Base-by-base conservation (phyloP, 345 rosid species). In the Melaleuca alternifolia region DNA sequence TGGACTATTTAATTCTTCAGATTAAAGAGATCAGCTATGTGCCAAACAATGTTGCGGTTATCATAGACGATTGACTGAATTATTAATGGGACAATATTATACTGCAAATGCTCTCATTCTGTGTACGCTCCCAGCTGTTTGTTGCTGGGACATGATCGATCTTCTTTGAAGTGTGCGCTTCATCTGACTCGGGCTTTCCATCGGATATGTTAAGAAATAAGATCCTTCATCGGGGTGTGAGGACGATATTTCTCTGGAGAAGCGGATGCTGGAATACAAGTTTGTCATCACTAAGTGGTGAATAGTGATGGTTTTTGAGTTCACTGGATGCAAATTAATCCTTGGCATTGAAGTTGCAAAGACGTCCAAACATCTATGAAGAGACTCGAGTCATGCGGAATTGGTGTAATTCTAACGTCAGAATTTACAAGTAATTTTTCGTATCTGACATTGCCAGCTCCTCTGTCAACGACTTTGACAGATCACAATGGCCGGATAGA, bases 1-100 rank as follows among this genome's bases (percentile, higher is more conserved):
- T 94, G 85, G 84, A 92, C 51, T 87, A 91, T 88, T 87, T 95
- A 89, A 90, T 91, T 81, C 56, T 91, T 89, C 96, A 94, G 85
- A 89, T 91, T 62, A 93, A 91, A 83, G 91, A 86, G 83, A 79
- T 84, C 24, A 86, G 88, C 51, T 87, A 88, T 89, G 86, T 87
- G 54, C 87, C 86, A 71, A 18, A 71, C 24, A 0, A 18, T 33
- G 13, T 21, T 71, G 79, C 48, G 0, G 13, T 33, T 71, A 71
- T 9, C 48, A 71, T 71, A 18, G 26, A 37, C 3, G 48, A 71
- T 71, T 18, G 13, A 71, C 48, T 37, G 79, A 37, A 18, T 16
- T 37, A 18, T 13, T 4, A 71, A 33, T 0, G 13, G 79, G 6
- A 71, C 13, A 11, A 71, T 37, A 4, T 71, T 41, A 41, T 41